Base-by-base conservation (phyloP, 2,329 filamentous ascomycete genomes). In the Alternaria arborescens region DNA sequence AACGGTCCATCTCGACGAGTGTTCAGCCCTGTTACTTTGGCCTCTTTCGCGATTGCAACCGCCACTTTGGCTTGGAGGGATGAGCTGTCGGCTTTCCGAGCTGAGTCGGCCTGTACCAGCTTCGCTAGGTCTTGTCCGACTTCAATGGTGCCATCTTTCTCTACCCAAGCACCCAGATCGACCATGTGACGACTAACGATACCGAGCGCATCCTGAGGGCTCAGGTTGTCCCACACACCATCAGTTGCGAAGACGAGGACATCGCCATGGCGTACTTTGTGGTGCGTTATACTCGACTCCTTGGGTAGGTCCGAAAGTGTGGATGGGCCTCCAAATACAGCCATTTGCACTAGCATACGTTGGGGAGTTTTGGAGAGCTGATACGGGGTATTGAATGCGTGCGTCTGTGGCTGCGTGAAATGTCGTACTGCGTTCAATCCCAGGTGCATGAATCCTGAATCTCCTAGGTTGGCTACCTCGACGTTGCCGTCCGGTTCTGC, bases 321-420 rank as follows among this genome's bases (percentile, higher is more conserved):
- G 56, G 78, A 76, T 5, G 77, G 75, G 2, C 87, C 84, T 44
- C 94, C 94, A 77, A 97, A 98, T 28, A 92, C 87, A 12, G 89
- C 88, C 71, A 93, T 90, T 71, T 95, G 91, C 22, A 88, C 87
- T 58, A 93, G 86, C 80, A 97, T 89, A 69, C 87, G 88, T 4
- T 90, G 87, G 0, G 95, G 94, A 8, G 97, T 89, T 54, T 97
- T 89, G 55, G 93, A 94, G 41, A 99, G 86, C 78, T 99, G 95
- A 75, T 92, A 99, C 0, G 95, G 95, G 0, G 95, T 98, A 79
- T 99, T 99, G 85, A 99, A 99, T 43, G 90, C 93, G 78, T 99
- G 95, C 0, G 93, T 97, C 79, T 99, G 95, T 24, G 93, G 91
- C 48, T 89, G 87, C 2, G 93, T 97, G 74, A 89, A 90, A 57